These are phyloP conservation scores for Solanum hybrid DNA, from an alignment of 305 asterid genomes.

Conservation along the genomic window DNA sequence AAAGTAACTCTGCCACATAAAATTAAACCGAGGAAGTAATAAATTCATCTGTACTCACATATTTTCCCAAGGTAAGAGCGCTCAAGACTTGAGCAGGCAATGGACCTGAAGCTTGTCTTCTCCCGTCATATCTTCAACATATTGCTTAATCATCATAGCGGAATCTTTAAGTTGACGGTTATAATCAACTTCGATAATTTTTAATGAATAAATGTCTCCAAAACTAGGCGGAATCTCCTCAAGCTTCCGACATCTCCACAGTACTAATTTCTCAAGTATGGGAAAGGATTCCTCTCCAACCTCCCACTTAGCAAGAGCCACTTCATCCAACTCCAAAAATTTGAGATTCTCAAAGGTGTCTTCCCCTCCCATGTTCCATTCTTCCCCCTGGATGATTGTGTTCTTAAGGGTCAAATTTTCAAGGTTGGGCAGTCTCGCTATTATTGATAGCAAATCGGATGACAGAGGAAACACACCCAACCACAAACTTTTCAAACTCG, in stretches of 20 bases:
- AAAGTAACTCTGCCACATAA: no score
- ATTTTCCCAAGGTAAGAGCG: no score
- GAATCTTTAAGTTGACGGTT: neutral
- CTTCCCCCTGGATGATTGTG: neutral
- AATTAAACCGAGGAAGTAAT: no score
- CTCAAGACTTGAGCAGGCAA: no score
- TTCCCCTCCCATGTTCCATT: neutral
- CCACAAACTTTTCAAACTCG: neutral
- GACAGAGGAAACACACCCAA: neutral
- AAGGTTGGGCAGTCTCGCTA: neutral
- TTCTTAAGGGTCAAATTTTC: neutral
- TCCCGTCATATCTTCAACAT: neutral
- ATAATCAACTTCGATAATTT: accelerated
- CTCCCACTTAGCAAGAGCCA: neutral
- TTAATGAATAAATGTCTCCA: neutral
- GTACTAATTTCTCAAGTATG: neutral
- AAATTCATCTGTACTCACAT: neutral
- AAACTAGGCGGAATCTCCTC: neutral
- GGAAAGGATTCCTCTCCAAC: neutral
- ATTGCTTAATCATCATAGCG: neutral
- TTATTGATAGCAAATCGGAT: neutral
- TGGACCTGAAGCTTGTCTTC: neutral
- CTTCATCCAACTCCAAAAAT: accelerated
- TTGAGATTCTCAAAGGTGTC: neutral
- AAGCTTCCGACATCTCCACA: neutral